phyloP scores from a whole-genome alignment of 2,329 filamentous ascomycete species.

The Xylariales sp. region DNA sequence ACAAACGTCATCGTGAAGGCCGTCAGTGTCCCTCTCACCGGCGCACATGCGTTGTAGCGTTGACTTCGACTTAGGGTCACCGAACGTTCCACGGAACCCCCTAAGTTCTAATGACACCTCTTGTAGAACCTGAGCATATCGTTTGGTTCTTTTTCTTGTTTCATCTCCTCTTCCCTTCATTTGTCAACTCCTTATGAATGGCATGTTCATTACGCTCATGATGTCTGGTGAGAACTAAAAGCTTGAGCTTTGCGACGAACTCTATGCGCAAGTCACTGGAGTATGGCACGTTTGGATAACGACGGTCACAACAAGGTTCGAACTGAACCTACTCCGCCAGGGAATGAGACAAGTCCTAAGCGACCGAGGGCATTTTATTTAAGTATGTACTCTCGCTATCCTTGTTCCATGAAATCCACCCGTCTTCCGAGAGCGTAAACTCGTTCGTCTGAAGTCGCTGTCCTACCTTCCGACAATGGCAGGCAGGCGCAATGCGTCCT shows the following conservation, averaged over 20 bases:
- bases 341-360: conserved; percentile 3
- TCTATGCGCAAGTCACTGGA: background rate
- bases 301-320: background rate
- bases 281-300: conserved; percentile 3
- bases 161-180: no score
- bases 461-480: no score
- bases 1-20: conserved; percentile 7
- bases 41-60: background rate
- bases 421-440: no score
- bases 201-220: no score
- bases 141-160: background rate
- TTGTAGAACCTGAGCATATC: no score
- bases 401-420: background rate
- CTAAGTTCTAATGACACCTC: no score
- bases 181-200: no score
- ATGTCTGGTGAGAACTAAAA: background rate
- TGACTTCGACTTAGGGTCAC: background rate
- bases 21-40: background rate
- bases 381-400: conserved; percentile 2
- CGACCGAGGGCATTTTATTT: background rate
- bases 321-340: background rate
- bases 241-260: background rate
- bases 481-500: no score
- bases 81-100: background rate
- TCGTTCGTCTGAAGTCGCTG: no score